Percentiles rank a stretch among this genome's conserved stretches.
phyloP scores from a whole-genome alignment of 2,329 filamentous ascomycete genomes.

The Colletotrichum sojae region DNA sequence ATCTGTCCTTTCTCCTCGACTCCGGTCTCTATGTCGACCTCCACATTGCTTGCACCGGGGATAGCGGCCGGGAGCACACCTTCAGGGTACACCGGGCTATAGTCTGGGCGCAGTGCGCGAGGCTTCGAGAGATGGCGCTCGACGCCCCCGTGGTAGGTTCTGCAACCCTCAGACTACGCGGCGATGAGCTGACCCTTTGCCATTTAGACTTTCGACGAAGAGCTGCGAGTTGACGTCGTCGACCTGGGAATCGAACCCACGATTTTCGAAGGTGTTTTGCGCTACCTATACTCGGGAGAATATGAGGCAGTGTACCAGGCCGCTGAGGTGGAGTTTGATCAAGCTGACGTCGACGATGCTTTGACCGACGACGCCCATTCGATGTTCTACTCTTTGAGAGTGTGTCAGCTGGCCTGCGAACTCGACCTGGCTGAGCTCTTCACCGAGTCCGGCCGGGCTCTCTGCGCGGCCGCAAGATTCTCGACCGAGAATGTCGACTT shows the following conservation, averaged over 20 bases:
- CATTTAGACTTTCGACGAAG: neutral
- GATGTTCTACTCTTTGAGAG: conserved; percentile 11
- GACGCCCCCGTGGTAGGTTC: conserved; percentile 7
- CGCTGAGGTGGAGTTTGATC: neutral
- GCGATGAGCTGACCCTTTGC: neutral
- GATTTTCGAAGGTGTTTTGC: conserved; percentile 1
- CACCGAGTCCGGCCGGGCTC: neutral
- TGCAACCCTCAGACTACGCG: neutral
- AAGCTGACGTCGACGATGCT: neutral
- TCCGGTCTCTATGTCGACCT: neutral
- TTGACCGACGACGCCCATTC: neutral
- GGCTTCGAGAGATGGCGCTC: conserved; percentile 4
- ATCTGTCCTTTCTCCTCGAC: conserved; percentile 4
- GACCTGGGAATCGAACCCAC: neutral
- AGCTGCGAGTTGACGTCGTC: neutral
- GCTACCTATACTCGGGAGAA: conserved; percentile 20
- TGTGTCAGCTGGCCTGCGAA: conserved; percentile 7
- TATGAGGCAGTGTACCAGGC: conserved; percentile 8
- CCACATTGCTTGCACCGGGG: neutral
- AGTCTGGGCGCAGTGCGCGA: conserved; percentile 11
- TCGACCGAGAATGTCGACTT: conserved; percentile 22
- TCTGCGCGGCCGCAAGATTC: neutral
- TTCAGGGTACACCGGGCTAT: conserved; percentile 15
- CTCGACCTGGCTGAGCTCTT: conserved; percentile 8
- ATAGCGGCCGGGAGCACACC: neutral